Percentiles rank a stretch among this genome's conserved stretches.
phyloP scores from a whole-genome alignment of 345 rosid species.

The Psidium guajava region DNA sequence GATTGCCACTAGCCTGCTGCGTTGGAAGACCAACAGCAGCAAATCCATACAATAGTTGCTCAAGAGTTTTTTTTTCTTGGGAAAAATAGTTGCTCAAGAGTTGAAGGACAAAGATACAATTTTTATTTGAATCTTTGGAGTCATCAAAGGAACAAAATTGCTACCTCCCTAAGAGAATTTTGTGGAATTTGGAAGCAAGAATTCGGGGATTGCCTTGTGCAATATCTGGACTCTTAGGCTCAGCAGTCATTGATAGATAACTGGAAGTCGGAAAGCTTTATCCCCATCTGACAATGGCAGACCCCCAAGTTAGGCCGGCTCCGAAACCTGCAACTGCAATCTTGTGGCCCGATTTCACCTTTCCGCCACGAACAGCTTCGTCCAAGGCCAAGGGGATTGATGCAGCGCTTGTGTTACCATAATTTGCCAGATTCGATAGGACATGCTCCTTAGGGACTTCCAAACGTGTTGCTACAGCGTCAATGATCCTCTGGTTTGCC shows the following conservation, averaged over 20 bases:
- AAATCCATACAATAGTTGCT: background rate
- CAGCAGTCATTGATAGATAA: background rate
- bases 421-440: conserved; percentile 75
- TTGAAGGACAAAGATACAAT: background rate
- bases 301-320: conserved; percentile 95
- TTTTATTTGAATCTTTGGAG: background rate
- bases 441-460: conserved; percentile 70
- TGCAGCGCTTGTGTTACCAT: conserved; percentile 90
- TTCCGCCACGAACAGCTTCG: conserved; percentile 81
- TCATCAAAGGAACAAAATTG: background rate
- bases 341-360: conserved; percentile 67
- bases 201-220: background rate
- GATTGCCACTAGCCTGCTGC: background rate
- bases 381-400: conserved; percentile 92
- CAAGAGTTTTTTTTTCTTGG: too few species aligned
- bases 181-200: background rate
- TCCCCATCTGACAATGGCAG: conserved; percentile 82
- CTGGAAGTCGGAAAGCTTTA: conserved; percentile 10
- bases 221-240: background rate
- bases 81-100: background rate
- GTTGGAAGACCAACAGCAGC: background rate
- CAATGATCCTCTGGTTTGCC: conserved; percentile 98
- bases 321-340: conserved; percentile 87
- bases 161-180: background rate
- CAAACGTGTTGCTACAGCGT: conserved; percentile 74